Evolutionary conservation across 2,329 filamentous ascomycete species (phyloP).

Genomic region (Aureobasidium mangrovei): DNA sequence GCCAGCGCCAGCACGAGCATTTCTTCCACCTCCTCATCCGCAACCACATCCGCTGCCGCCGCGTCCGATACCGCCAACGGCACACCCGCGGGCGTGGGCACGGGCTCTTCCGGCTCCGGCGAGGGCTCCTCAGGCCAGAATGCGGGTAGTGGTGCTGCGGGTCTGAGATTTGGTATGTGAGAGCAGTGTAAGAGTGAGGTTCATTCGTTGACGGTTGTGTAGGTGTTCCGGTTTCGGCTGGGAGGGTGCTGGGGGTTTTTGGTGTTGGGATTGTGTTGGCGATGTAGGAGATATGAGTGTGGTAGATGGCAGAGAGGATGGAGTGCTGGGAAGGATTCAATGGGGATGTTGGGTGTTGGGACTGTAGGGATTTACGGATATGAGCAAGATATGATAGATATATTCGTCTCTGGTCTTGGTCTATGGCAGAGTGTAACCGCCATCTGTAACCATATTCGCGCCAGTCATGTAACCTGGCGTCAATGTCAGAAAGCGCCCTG

Average conservation of each 20-base stretch:
- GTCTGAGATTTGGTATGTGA: not conserved
- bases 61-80: not conserved
- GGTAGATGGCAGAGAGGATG: too few species aligned
- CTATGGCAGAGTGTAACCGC: constrained; percentile 36
- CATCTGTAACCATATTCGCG: constrained; percentile 40
- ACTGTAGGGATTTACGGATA: not conserved
- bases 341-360: not conserved
- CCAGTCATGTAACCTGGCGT: constrained; percentile 37
- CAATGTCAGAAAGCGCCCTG: not conserved
- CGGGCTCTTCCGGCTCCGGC: not conserved
- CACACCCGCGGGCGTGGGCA: not conserved
- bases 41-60: not conserved
- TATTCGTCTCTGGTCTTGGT: not conserved
- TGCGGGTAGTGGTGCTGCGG: not conserved
- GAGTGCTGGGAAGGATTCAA: too few species aligned
- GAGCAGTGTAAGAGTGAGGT: not conserved
- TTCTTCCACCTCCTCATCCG: not conserved
- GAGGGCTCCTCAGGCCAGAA: constrained; percentile 4
- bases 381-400: not conserved
- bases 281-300: too few species aligned
- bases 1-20: not conserved
- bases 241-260: too few species aligned
- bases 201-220: not conserved
- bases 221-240: not conserved
- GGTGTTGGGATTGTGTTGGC: too few species aligned